Base-by-base conservation (phyloP, 768 basidiomycete species). In the Suillus luteus region DNA sequence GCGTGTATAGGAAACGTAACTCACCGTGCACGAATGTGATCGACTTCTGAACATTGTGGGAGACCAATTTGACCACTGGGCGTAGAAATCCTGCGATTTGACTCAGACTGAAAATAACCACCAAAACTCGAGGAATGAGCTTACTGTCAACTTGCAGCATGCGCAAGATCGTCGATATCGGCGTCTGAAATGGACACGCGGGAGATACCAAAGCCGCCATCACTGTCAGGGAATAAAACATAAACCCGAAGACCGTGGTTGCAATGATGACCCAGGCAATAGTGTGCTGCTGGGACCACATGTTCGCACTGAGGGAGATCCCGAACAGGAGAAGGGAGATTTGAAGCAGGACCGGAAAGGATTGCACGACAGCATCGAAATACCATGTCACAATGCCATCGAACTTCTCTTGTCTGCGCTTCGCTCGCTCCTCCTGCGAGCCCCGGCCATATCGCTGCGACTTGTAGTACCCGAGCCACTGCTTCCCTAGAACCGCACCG, bases 401-500 rank as follows among this genome's bases (percentile, higher is more conserved):
- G 10, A 51, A 40, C n/a, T 64, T 67, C 11, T 60, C 41, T 22
- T 67, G 66, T 43, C 66, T 24, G 33, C 60, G 22, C 17, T 35
- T 54, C n/a, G 55, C 44, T 38, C 67, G 66, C 14, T 67, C 46
- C 6, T 62, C 62, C 38, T 38, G 31, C 14, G 62, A 55, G 7
- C 67, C 67, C 22, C 38, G 55, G 22, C 52, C 55, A 3, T 48
- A 48, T 48, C 46, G 12, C 14, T 27, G 43, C 1, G 27, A 33
- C 11, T 40, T 43, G 54, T 58, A 58, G 12, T 58, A 14, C n/a
- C 7, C 31, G 14, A 67, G 66, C 67, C 67, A 67, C 46, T 67
- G 67, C 33, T 67, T 67, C 9, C 66, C 66, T 12, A 67, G 27
- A 10, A 67, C 61, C 5, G 67, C 67, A 19, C 61, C 57, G 6